Evolutionary conservation across 345 rosid species (phyloP).

Genomic region (Eucalyptus brandiana): DNA sequence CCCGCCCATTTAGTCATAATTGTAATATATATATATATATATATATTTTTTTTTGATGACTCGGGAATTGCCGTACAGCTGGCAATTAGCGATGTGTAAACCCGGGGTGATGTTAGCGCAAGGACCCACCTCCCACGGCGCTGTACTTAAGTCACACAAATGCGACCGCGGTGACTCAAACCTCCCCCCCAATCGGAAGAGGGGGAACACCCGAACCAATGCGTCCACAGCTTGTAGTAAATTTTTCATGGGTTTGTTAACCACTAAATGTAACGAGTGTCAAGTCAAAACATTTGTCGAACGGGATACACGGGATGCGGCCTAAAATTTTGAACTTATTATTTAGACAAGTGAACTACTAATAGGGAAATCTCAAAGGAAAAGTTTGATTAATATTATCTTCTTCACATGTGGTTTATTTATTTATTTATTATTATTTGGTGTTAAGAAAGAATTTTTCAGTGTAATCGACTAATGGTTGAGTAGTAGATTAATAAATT

Average conservation of each 20-base stretch:
- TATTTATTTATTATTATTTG: too few species aligned
- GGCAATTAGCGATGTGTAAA: accelerated
- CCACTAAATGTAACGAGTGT: neutral
- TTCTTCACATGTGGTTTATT: neutral
- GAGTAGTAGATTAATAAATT: neutral
- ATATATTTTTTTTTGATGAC: too few species aligned
- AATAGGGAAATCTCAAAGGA: neutral
- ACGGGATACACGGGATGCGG: neutral
- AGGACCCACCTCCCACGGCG: too few species aligned
- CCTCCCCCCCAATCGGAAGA: accelerated
- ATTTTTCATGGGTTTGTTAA: neutral
- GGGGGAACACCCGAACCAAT: too few species aligned
- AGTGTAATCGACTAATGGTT: neutral
- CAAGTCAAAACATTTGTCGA: neutral
- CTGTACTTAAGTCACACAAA: too few species aligned
- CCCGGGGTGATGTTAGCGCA: accelerated
- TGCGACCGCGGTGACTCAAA: accelerated
- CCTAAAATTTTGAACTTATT: neutral
- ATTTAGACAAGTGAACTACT: neutral
- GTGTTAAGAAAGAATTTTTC: neutral
- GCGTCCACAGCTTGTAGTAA: neutral
- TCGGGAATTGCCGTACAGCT: accelerated
- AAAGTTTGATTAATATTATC: neutral
- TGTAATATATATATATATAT: too few species aligned
- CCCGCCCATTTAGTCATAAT: neutral